Conservation (phyloP, 768 basidiomycete species). For the Rubroboletus satanas region DNA sequence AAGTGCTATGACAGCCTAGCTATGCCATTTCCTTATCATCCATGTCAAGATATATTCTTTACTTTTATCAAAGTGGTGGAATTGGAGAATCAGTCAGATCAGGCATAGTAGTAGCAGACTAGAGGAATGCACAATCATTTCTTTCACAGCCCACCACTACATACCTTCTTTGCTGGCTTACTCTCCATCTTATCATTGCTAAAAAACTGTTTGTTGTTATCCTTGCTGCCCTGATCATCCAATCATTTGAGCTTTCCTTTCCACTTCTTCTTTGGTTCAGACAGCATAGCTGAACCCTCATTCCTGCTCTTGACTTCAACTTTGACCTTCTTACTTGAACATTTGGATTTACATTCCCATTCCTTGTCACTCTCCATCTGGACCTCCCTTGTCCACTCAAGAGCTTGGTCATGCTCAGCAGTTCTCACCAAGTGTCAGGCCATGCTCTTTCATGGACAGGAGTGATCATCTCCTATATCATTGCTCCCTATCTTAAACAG, state of each 20-base stretch:
- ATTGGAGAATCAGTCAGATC: constrained; percentile 1
- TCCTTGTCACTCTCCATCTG: constrained; percentile 75
- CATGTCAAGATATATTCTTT: constrained; percentile 82
- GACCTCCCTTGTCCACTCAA: constrained; percentile 70
- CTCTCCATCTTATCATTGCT: constrained; percentile 63
- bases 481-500: too few relatives aligned
- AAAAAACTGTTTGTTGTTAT: constrained; percentile 61
- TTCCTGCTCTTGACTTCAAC: constrained; percentile 50
- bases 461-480: too few relatives aligned
- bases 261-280: constrained; percentile 72
- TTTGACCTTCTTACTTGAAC: constrained; percentile 50
- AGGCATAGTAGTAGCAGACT: neutral
- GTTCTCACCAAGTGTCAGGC: too few relatives aligned
- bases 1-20: constrained; percentile 6
- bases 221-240: constrained; percentile 47
- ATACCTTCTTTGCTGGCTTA: constrained; percentile 67
- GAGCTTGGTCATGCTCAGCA: constrained; percentile 42
- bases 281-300: constrained; percentile 34
- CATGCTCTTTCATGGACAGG: too few relatives aligned
- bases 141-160: constrained; percentile 54
- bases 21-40: constrained; percentile 74
- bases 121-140: constrained; percentile 62
- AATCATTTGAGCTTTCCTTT: constrained; percentile 68
- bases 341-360: constrained; percentile 60
- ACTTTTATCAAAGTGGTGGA: constrained; percentile 60